Base-by-base conservation (phyloP, 2,329 filamentous ascomycete genomes). In the Nothomitra cinnamomea region DNA sequence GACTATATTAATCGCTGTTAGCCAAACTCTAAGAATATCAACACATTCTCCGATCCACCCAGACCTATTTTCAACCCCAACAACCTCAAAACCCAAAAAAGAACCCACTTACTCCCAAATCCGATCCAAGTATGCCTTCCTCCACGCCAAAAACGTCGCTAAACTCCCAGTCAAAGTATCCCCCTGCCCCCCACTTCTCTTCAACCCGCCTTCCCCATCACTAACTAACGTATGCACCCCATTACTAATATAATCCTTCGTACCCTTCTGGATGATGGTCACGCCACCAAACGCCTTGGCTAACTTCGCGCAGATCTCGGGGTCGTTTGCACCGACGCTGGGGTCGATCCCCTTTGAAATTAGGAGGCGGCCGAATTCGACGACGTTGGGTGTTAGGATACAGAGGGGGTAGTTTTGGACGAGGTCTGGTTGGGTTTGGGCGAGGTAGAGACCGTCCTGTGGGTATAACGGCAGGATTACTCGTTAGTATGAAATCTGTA, bases 321-420 rank as follows among this genome's bases (percentile, higher is more conserved):
- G 72, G 54, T 74, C 71, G n/a, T 7, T 28, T 19, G 45, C n/a
- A 5, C 21, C 22, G 8, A 25, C 19, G 24, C 13, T 19, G 47
- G 64, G 70, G 41, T 72, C 71, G 24, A 69, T 52, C n/a, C 53
- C 53, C 55, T 92, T 73, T 1, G 80, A 76, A 66, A 87, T 83
- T 55, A 87, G 89, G 42, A 98, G 67, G 12, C 89, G 75, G 1
- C 77, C 81, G 64, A 96, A 96, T 66, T 98, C 92, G 3, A 94
- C 87, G 0, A 95, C 84, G 58, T 98, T 98, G 1, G 92, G 92
- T 42, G 92, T 98, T 55, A 98, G 70, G 53, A 98, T 87, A 52
- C 87, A 94, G 56, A 86, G 78, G 48, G 74, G 75, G 70, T 90
- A 96, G 0, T 88, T 89, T 21, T 78, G 75, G 1, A 98, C 78